Percentiles rank a stretch among this genome's conserved stretches.
Conservation (phyloP, 768 basidiomycete genomes). For the Clitopilus hobsonii region DNA sequence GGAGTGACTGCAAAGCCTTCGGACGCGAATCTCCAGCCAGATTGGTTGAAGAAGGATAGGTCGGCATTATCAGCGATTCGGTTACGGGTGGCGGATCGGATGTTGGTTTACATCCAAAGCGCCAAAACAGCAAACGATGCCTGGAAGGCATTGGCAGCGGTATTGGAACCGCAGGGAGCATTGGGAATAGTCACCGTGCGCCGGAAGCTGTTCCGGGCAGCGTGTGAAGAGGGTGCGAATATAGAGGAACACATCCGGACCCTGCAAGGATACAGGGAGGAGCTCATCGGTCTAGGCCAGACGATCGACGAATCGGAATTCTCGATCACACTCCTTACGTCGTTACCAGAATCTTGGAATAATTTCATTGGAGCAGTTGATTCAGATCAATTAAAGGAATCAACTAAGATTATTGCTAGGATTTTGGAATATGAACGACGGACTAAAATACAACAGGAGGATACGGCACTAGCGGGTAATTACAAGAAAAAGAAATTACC, state of each 20-base stretch:
- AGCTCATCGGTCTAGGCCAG: conserved; percentile 15
- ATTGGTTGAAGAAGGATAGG: conserved; percentile 24
- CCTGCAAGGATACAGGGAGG: conserved; percentile 18
- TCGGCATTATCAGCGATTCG: conserved; percentile 25
- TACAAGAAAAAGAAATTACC: conserved; percentile 8
- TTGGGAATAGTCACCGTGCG: conserved; percentile 19
- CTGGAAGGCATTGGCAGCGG: conserved; percentile 21
- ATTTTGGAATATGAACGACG: conserved; percentile 18
- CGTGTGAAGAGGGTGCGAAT: conserved; percentile 22
- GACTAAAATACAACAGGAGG: not conserved
- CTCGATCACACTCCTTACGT: conserved; percentile 22
- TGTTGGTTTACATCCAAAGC: conserved; percentile 23
- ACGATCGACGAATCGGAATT: conserved; percentile 23
- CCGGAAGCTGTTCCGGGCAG: conserved; percentile 19
- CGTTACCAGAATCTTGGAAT: conserved; percentile 29
- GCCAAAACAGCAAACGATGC: conserved; percentile 18
- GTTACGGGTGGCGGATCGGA: conserved; percentile 18
- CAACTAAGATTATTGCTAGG: conserved; percentile 14
- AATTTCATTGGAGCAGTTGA: conserved; percentile 19
- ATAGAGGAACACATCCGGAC: conserved; percentile 26
- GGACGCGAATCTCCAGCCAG: conserved; percentile 11
- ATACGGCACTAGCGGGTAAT: conserved; percentile 13
- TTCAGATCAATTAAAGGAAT: conserved; percentile 11
- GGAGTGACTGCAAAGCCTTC: not conserved
- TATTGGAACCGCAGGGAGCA: conserved; percentile 23